Percentiles rank a stretch among this genome's conserved stretches.
Evolutionary conservation across 164 flowering plant species (phyloP).

Genomic region (Stephania cephalantha): DNA sequence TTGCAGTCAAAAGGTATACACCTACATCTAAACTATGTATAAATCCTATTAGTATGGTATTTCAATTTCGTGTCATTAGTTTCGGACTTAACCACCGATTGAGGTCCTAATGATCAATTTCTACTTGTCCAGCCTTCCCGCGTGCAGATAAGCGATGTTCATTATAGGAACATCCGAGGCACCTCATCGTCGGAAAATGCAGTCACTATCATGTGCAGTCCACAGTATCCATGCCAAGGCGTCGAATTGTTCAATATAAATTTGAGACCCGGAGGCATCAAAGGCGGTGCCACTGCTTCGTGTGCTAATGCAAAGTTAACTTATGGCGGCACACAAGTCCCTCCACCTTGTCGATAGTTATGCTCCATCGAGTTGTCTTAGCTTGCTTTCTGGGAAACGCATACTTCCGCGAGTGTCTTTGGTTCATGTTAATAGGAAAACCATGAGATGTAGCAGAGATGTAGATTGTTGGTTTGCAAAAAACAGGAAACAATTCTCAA

Average conservation of each 20-base stretch:
- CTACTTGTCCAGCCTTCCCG: slow-evolving; percentile 30
- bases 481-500: background rate
- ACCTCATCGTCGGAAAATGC: slow-evolving; percentile 20
- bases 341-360: background rate
- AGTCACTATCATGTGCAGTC: slow-evolving; percentile 32
- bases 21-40: background rate
- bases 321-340: background rate
- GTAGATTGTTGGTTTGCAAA: background rate
- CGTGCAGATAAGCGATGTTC: slow-evolving; percentile 33
- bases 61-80: background rate
- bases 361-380: background rate
- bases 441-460: background rate
- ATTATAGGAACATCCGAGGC: slow-evolving; percentile 35
- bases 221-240: slow-evolving; percentile 28
- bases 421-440: background rate
- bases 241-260: slow-evolving; percentile 22
- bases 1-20: slow-evolving; percentile 2
- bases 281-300: background rate
- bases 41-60: background rate
- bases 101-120: background rate
- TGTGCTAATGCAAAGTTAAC: slow-evolving; percentile 3
- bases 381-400: background rate
- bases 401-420: background rate
- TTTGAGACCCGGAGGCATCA: background rate
- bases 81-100: background rate